Conservation (phyloP, 176 grass and related monocot species). For the Aegilops tauschii region DNA sequence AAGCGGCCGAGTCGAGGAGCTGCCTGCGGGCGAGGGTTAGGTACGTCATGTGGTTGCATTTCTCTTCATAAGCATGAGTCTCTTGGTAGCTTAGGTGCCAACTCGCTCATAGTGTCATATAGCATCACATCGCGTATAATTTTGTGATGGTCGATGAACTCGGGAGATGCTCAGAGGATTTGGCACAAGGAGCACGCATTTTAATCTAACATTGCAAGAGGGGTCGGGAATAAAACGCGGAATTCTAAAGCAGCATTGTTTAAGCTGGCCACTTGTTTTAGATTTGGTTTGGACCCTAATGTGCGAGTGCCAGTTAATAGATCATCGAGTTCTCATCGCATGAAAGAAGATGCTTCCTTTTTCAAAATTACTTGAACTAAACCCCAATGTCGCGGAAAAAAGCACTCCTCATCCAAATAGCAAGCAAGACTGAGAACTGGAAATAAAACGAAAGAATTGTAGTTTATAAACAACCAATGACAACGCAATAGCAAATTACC, state of each 20-base stretch:
- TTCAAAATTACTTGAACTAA: background rate
- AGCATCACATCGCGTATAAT: background rate
- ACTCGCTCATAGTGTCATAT: background rate
- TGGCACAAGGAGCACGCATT: background rate
- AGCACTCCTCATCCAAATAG: background rate
- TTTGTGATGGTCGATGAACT: background rate
- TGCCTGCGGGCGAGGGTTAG: background rate
- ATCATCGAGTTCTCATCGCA: background rate
- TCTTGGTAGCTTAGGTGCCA: background rate
- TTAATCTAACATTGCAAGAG: background rate
- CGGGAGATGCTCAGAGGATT: background rate
- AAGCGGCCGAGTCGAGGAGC: background rate
- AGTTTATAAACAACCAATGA: background rate
- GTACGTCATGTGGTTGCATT: background rate
- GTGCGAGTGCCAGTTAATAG: background rate
- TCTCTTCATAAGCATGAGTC: background rate
- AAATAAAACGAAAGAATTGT: background rate
- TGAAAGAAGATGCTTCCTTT: conserved; percentile 1
- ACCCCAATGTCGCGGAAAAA: background rate
- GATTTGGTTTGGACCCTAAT: background rate
- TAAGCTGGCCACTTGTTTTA: background rate
- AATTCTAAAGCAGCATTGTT: background rate
- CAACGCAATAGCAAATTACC: background rate
- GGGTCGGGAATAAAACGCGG: background rate
- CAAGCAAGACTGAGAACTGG: background rate